Evolutionary conservation across 1,284 basidiomycete genomes (phyloP), one percentile per base, ranked within the genome.

Genomic region (Termitomyces sp.): DNA sequence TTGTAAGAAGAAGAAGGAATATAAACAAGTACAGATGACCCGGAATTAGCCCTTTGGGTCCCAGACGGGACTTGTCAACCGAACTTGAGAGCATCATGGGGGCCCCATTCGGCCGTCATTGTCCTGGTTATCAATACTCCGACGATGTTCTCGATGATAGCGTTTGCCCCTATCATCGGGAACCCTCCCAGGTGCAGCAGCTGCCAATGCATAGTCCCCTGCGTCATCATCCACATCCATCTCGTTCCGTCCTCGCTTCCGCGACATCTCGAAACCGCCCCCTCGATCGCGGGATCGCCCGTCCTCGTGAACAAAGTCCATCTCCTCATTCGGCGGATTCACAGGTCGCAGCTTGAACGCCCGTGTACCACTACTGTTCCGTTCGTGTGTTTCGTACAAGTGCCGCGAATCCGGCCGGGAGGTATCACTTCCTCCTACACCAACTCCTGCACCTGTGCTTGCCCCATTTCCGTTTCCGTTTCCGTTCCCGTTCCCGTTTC

Each of bases 191-290:
- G 58, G 56, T 10, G 60, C 21, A 24, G 21, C 21, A 24, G 21
- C 21, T 24, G 21, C 5, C 21, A 24, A 24, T 39, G 53, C 9
- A 7, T 65, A 67, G 55, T 66, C 64, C 18, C 57, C 66, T 50
- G 65, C 68, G 58, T 75, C 71, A 66, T 70, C 76, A 60, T 80
- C 80, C 48, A 80, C 70, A 44, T 86, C 83, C 79, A 84, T 80
- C 47, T 84, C 83, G 47, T 76, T 75, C 54, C 80, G 72, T 56
- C 69, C 73, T 52, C 83, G 74, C 62, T 83, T 84, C 62, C 80
- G 74, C 50, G 80, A 72, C 37, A 35, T 24, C 31, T 71, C 72
- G 54, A 65, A 56, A 57, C 63, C 64, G 47, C 60, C 56, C 39
- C 62, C 62, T 52, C 61, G 60, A 60, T 64, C 62, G 47, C 68